Evolutionary conservation across 768 basidiomycete genomes (phyloP).

Genomic region (Fistulinella prunicolor): DNA sequence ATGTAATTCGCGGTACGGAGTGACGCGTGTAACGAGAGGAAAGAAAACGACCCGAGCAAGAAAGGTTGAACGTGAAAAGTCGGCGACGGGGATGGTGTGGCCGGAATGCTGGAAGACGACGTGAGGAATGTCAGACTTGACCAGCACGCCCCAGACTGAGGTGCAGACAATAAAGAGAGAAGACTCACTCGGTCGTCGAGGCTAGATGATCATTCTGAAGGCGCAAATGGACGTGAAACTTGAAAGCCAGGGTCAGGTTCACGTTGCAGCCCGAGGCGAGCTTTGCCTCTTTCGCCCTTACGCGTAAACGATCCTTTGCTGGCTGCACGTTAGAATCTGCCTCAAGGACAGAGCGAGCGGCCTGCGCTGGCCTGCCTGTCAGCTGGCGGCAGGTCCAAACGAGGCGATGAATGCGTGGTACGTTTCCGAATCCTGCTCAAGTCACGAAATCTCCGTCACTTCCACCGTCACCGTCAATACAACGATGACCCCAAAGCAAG

Average conservation of each 20-base stretch:
- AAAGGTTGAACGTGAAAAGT: conserved; percentile 3
- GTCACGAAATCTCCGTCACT: too few species aligned
- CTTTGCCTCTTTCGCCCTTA: too few species aligned
- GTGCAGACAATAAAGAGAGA: too few species aligned
- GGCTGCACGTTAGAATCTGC: conserved; percentile 4
- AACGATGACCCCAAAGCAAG: too few species aligned
- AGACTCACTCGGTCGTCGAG: not conserved
- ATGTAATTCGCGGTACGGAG: conserved; percentile 14
- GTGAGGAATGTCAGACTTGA: too few species aligned
- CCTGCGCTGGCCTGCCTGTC: conserved; percentile 10
- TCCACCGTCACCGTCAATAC: not conserved
- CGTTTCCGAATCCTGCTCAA: too few species aligned
- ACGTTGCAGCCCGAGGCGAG: conserved; percentile 17
- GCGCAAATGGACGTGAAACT: conserved; percentile 22
- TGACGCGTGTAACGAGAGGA: conserved; percentile 5
- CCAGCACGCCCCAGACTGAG: too few species aligned
- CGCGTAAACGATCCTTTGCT: too few species aligned
- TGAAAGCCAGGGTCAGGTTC: conserved; percentile 5
- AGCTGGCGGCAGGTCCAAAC: too few species aligned
- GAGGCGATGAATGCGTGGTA: too few species aligned
- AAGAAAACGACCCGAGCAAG: conserved; percentile 3
- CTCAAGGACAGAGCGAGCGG: conserved; percentile 5
- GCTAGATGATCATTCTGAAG: conserved; percentile 23
- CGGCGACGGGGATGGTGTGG: not conserved
- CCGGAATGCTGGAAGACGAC: not conserved